A percentile compares a stretch with the other conserved stretches of the same genome.
Evolutionary conservation across 805 yeast genomes (phyloP).

Genomic region (Myxozyma melibiosi): DNA sequence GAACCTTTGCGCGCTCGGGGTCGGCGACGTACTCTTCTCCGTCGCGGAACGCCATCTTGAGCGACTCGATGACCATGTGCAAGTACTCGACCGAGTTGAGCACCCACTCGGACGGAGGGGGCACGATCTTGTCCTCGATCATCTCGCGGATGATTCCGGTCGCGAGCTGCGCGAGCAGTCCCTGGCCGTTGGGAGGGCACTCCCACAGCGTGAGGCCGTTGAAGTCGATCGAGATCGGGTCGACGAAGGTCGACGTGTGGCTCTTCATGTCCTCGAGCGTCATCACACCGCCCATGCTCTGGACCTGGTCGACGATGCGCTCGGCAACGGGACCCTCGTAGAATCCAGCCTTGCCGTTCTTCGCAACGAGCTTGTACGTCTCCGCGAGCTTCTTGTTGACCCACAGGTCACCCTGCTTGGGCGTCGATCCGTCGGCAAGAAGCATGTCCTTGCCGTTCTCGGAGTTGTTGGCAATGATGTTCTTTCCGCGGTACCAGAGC

Average conservation of each 20-base stretch:
- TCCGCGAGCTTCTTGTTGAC: conserved; percentile 56
- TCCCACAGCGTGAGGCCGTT: conserved; percentile 67
- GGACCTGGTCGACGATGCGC: conserved; percentile 58
- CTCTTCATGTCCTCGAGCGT: conserved; percentile 55
- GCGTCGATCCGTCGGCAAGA: conserved; percentile 47
- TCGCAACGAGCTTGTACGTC: conserved; percentile 55
- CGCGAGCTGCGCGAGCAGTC: conserved; percentile 71
- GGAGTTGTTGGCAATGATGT: conserved; percentile 45
- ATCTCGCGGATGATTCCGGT: conserved; percentile 65
- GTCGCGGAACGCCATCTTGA: conserved; percentile 72
- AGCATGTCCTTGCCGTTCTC: conserved; percentile 42
- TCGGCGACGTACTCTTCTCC: conserved; percentile 75
- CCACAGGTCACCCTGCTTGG: conserved; percentile 61
- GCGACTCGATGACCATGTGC: conserved; percentile 68
- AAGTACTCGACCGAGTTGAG: conserved; percentile 74
- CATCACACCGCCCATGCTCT: conserved; percentile 58
- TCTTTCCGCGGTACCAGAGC: conserved; percentile 51
- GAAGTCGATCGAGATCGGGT: conserved; percentile 60
- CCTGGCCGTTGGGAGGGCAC: conserved; percentile 84
- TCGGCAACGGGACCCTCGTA: conserved; percentile 73
- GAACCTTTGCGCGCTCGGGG: conserved; percentile 45
- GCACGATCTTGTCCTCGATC: conserved; percentile 47
- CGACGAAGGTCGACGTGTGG: conserved; percentile 65
- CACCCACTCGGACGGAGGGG: conserved; percentile 45
- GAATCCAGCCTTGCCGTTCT: conserved; percentile 63